Base-by-base conservation (phyloP, 108 stramenopile species). In the Cyclotella choctawhatcheeana region DNA sequence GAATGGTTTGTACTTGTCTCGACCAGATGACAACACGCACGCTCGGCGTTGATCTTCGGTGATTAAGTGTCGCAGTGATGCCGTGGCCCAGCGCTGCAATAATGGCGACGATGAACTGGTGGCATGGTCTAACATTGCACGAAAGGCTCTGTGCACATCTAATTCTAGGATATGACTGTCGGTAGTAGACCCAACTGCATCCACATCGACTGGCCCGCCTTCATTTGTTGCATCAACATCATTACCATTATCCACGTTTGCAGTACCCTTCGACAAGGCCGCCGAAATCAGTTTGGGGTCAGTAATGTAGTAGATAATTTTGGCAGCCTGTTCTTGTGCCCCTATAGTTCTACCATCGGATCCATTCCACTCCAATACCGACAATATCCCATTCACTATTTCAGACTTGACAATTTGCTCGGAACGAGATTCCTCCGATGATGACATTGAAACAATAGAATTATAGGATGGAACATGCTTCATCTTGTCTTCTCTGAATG, bases 41-140 rank as follows among this genome's bases (percentile, higher is more conserved):
- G 89, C 81, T 2, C 88, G 73, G n/a, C 89, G 81, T 55, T 89
- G 82, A 58, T 94, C 93, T 76, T 91, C 90, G 1, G 74, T 26
- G 58, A 94, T 74, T 1, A 94, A 67, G 66, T 91, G 86, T 14
- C 83, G 71, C 27, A 94, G 58, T 10, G 83, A 78, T 0, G 93
- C 86, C 2, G 93, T 83, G 14, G 90, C 78, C 93, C 93, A 94
- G 12, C 93, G 84, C 34, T 91, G 89, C 35, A 94, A 64, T 35
- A 86, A 83, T n/a, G 85, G 83, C 64, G 88, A 86, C 27, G 86
- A 81, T 25, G 79, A 78, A 31, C 79, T 85, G 0, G 82, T 77
- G 8, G 78, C 60, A 75, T 90, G 93, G 58, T 94, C 93, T 71
- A 94, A 56, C 77, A 90, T 84, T 31, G 79, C 81, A 10, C 87